Evolutionary conservation across 1,284 basidiomycete species (phyloP).

Genomic region (Cryptococcus floricola): DNA sequence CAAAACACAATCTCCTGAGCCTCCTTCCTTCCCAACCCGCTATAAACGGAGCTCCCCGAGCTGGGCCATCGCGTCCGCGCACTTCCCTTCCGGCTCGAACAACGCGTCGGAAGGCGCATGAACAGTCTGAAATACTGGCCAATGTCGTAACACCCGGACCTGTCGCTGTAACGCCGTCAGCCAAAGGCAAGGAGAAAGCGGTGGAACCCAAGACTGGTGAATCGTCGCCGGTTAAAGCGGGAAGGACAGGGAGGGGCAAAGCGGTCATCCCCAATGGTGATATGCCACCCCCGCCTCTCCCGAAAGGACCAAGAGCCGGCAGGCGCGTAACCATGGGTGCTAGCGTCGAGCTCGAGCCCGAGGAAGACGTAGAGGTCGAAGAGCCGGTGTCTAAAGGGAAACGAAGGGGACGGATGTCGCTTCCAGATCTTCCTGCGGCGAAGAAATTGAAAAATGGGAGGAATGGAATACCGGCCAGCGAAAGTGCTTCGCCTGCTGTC

Average conservation of each 20-base stretch:
- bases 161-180: background rate
- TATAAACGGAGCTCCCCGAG: slow-evolving; percentile 3
- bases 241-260: slow-evolving; percentile 9
- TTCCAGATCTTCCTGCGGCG: slow-evolving; percentile 21
- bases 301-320: slow-evolving; percentile 12
- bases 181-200: slow-evolving; percentile 10
- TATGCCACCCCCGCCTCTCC: slow-evolving; percentile 31
- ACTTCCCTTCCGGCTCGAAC: slow-evolving; percentile 25
- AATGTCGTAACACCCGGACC: slow-evolving; percentile 12
- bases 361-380: slow-evolving; percentile 1
- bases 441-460: slow-evolving; percentile 20
- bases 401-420: slow-evolving; percentile 24
- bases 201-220: background rate
- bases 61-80: slow-evolving; percentile 31
- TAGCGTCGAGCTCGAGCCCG: background rate
- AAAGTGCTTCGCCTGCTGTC: background rate
- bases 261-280: background rate
- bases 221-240: background rate
- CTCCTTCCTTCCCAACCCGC: slow-evolving; percentile 18
- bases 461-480: background rate
- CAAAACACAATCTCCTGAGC: slow-evolving; percentile 33
- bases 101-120: slow-evolving; percentile 38
- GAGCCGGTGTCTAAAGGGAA: slow-evolving; percentile 22
- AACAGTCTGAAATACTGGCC: slow-evolving; percentile 31
- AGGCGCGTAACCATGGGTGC: slow-evolving; percentile 23